Evolutionary conservation across 176 grass and related monocot genomes (phyloP).

Genomic region (Paspalum vaginatum): DNA sequence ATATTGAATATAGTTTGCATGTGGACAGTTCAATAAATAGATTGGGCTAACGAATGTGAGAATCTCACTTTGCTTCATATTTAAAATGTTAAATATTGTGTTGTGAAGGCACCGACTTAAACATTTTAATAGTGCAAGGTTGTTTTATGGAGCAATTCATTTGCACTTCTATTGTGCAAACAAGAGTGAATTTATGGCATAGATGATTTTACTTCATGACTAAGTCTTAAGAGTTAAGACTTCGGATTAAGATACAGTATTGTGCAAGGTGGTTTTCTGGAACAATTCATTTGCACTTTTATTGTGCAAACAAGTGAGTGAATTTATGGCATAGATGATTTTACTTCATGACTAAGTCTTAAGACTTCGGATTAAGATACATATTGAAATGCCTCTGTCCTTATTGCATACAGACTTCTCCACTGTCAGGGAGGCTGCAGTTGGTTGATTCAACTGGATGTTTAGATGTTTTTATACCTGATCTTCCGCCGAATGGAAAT

Average conservation of each 20-base stretch:
- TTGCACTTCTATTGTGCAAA: not conserved
- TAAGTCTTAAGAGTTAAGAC: slow-evolving; percentile 12
- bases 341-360: slow-evolving; percentile 21
- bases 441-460: slow-evolving; percentile 85
- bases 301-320: not conserved
- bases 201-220: slow-evolving; percentile 19
- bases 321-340: not conserved
- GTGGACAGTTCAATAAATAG: not conserved
- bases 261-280: not conserved
- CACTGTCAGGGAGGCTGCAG: slow-evolving; percentile 65
- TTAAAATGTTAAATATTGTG: not conserved
- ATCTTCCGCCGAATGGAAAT: slow-evolving; percentile 60
- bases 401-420: slow-evolving; percentile 63
- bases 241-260: slow-evolving; percentile 21
- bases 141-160: not conserved
- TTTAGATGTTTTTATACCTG: slow-evolving; percentile 73
- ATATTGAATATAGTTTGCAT: slow-evolving; percentile 30
- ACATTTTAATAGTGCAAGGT: slow-evolving; percentile 14
- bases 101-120: slow-evolving; percentile 5
- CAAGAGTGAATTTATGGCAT: not conserved
- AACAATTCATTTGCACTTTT: not conserved
- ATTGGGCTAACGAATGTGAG: slow-evolving; percentile 12
- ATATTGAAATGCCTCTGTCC: slow-evolving; percentile 35
- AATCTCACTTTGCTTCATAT: not conserved
- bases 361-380: slow-evolving; percentile 15